phyloP scores from a whole-genome alignment of 768 basidiomycete species.

The Trichaptum fuscoviolaceum region DNA sequence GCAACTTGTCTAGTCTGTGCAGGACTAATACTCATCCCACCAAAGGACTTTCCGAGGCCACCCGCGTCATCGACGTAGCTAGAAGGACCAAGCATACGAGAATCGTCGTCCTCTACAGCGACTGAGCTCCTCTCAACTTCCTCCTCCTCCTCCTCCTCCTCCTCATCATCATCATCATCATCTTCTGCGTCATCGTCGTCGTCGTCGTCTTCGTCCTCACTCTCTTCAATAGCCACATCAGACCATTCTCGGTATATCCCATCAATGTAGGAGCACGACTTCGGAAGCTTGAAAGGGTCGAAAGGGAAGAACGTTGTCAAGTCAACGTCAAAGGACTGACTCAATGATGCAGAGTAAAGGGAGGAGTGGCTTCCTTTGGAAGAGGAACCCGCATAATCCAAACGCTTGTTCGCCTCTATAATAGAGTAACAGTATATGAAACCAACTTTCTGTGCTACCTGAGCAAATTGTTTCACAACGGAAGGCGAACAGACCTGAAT shows the following conservation, averaged over 20 bases:
- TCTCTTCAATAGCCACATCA: conserved; percentile 63
- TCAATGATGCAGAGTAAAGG: conserved; percentile 9
- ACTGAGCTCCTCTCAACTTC: conserved; percentile 6
- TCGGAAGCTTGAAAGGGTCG: conserved; percentile 90
- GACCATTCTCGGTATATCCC: conserved; percentile 89
- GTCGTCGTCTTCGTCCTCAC: conserved; percentile 67
- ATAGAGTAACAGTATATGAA: conserved; percentile 95
- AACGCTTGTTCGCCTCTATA: conserved; percentile 80
- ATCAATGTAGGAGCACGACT: conserved; percentile 72
- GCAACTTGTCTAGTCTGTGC: conserved; percentile 16
- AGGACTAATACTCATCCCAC: conserved; percentile 84
- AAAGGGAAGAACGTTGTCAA: conserved; percentile 97
- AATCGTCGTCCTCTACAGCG: background rate
- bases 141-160: conserved; percentile 12
- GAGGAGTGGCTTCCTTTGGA: conserved; percentile 5
- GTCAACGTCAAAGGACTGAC: conserved; percentile 47
- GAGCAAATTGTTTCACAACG: conserved; percentile 92
- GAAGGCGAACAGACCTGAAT: conserved; percentile 82
- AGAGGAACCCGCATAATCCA: conserved; percentile 36
- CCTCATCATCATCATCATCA: conserved; percentile 27
- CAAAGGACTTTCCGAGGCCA: conserved; percentile 62
- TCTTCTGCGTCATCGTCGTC: conserved; percentile 50
- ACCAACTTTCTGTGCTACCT: conserved; percentile 80
- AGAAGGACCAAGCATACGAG: conserved; percentile 18
- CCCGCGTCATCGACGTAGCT: conserved; percentile 34